These are phyloP conservation scores for Coccomyxa sp. DNA, from an alignment of 139 green algal species.

Conservation along the genomic window DNA sequence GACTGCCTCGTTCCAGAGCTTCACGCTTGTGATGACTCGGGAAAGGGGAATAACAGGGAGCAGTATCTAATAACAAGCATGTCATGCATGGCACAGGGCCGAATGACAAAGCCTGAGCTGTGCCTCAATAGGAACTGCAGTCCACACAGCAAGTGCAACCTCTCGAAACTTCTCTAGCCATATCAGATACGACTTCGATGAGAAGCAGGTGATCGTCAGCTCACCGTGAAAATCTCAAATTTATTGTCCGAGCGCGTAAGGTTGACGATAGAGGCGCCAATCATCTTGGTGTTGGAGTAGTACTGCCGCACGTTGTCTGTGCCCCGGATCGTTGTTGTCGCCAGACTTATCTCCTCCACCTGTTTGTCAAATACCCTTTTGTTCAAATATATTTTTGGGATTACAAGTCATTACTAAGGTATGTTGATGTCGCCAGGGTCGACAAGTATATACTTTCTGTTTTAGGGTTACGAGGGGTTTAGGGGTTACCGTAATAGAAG, in stretches of 20 bases:
- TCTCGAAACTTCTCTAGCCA: neutral
- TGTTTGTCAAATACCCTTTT: neutral
- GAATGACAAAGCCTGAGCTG: no score
- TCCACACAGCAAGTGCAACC: neutral
- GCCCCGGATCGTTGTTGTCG: slow-evolving; percentile 34
- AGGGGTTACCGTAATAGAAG: no score
- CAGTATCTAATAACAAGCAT: no score
- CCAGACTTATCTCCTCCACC: slow-evolving; percentile 58
- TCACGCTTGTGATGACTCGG: no score
- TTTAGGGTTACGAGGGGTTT: no score
- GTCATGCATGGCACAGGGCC: no score
- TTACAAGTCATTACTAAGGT: neutral
- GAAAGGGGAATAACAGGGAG: no score
- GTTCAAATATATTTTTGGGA: neutral
- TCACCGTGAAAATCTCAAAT: slow-evolving; percentile 40
- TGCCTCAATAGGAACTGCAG: no score
- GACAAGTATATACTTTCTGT: no score
- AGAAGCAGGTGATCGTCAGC: neutral
- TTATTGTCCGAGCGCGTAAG: slow-evolving; percentile 37
- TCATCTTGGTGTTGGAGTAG: slow-evolving; percentile 49
- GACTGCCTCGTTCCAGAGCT: no score
- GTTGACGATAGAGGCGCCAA: slow-evolving; percentile 38
- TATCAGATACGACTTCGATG: neutral
- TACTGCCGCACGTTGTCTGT: slow-evolving; percentile 40
- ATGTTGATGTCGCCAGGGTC: neutral